Evolutionary conservation across 2,329 filamentous ascomycete genomes (phyloP), one percentile per base, ranked within the genome.

Genomic region (Fusarium sp.): DNA sequence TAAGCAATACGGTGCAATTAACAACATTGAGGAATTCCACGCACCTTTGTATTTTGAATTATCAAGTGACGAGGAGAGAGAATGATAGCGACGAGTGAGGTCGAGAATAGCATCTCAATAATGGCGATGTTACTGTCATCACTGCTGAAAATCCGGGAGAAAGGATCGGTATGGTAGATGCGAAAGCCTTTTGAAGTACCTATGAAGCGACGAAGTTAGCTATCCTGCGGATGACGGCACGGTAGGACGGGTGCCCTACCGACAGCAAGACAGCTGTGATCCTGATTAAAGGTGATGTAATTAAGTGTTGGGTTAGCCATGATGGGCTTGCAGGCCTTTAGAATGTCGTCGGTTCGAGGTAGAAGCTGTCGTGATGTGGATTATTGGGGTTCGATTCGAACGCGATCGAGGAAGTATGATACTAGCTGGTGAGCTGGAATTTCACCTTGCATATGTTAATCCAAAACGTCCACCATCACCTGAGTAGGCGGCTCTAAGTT

Each of bases 281-380:
- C 95, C 82, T 99, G 95, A 78, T 99, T 99, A 79, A 98, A 99
- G 37, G 94, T 97, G 71, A 99, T 92, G 79, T 96, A 99, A 78
- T 99, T 99, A 81, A 98, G 92, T 44, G 87, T 80, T 75, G 89
- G 88, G 64, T 73, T 83, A 63, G 88, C 79, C 88, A 92, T 92
- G 58, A 68, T 80, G 72, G 33, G 17, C 27, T 37, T 13, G 25
- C 35, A 55, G 21, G 35, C 25, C 39, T 17, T 36, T 9, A 13
- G 17, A 21, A 11, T 11, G 17, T 29, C 44, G 15, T 39, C 14
- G 27, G 32, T 25, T 50, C 48, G 37, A 37, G 27, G 27, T 17
- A 31, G 14, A 19, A 53, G 33, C 13, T 13, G 25, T 31, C 27
- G 37, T 25, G 29, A 39, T 14, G 23, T 45, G 49, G 54, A 27